These are phyloP conservation scores for Brettanomyces anomalus DNA, from an alignment of 805 yeast genomes.

Conservation along the genomic window DNA sequence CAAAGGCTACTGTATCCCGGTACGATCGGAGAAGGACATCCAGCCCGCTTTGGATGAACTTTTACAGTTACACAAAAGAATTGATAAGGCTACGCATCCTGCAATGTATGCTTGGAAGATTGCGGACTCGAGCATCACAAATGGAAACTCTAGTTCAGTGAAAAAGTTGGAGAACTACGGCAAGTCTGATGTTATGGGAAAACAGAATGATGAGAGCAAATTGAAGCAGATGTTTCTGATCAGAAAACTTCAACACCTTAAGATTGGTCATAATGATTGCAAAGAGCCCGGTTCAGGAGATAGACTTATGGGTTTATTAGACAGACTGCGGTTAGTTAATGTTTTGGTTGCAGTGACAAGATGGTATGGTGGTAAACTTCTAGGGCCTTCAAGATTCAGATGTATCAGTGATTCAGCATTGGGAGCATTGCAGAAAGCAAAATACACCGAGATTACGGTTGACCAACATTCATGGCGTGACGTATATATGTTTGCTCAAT, in stretches of 20 bases:
- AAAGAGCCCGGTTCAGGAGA: constrained; percentile 74
- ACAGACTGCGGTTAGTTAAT: constrained; percentile 39
- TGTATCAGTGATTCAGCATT: constrained; percentile 51
- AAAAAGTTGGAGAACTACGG: too few species aligned
- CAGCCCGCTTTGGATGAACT: constrained; percentile 33
- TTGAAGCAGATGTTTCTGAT: not conserved
- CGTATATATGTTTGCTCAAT: not conserved
- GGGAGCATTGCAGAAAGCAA: constrained; percentile 37
- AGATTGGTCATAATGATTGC: constrained; percentile 59
- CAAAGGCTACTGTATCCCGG: constrained; percentile 47
- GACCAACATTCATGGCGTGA: constrained; percentile 9
- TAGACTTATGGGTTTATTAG: constrained; percentile 45
- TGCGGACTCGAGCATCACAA: constrained; percentile 17
- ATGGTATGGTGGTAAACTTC: constrained; percentile 75
- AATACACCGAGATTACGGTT: constrained; percentile 14
- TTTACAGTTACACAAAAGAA: constrained; percentile 33
- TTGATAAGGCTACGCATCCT: constrained; percentile 59
- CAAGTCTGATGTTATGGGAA: not conserved
- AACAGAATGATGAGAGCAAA: not conserved
- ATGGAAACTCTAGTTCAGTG: not conserved
- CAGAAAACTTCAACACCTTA: constrained; percentile 17
- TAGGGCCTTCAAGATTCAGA: constrained; percentile 66
- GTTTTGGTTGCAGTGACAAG: constrained; percentile 61
- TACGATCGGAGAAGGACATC: constrained; percentile 34
- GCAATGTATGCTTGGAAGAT: constrained; percentile 70